Evolutionary conservation across 176 grass and related monocot genomes (phyloP), one percentile per base, ranked within the genome.

Genomic region (Luzula sylvatica): DNA sequence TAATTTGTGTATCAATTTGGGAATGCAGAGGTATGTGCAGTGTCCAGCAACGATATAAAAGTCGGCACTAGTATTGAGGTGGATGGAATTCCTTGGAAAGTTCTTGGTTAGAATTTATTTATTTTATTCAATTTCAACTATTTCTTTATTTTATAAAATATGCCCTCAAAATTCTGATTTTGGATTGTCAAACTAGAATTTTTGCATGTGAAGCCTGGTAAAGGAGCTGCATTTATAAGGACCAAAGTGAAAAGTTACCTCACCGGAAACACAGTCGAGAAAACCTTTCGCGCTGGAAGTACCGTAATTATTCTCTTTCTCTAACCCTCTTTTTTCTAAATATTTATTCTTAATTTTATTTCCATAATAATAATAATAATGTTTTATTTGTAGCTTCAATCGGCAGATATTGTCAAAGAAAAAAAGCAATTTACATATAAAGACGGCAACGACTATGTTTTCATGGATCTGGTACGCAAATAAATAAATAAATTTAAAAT

Each of bases 261-360:
- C 54, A 72, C 92, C 0, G 85, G 85, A 55, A 98, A 90, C 61
- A 98, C 92, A 57, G 81, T 98, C 71, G 92, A 98, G 43, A 98
- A 98, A 83, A 96, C 92, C 18, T 96, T 96, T 79, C 84, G 85
- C 72, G 92, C 92, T 72, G 85, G 85, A 79, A 96, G 85, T 74
- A 74, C 85, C 77, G 92, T 96, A 89, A 87, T 72, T 72, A 43
- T 21, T 64, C 20, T 21, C 46, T 64, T 29, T 21, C 46, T 48
- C 26, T 23, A 49, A 27, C 42, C 30, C 46, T 47, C 4, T 48
- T 13, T 20, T 27, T 9, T 21, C 24, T 13, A n/a, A n/a, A n/a
- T n/a, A n/a, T n/a, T n/a, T n/a, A n/a, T n/a, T n/a, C n/a, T n/a
- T n/a, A n/a, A 19, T 64, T 64, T 20, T 63, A 8, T 5, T 41